phyloP scores from a whole-genome alignment of 2,329 filamentous ascomycete species.

The Blastomyces silverae region DNA sequence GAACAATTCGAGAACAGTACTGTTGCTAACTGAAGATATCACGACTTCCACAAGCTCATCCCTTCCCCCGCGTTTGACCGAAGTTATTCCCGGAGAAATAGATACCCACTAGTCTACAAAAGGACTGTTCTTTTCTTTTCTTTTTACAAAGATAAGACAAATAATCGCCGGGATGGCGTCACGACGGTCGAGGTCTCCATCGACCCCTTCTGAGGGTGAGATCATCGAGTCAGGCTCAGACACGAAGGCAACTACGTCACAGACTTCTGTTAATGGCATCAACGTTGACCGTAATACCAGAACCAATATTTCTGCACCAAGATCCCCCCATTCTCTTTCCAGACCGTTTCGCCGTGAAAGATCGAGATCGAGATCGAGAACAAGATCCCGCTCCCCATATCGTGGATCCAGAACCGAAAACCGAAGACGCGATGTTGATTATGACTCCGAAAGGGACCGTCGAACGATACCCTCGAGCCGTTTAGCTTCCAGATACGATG shows the following conservation, averaged over 20 bases:
- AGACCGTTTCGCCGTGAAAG: conserved; percentile 56
- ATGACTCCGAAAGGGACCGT: conserved; percentile 32
- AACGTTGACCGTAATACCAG: conserved; percentile 91
- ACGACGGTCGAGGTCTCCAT: conserved; percentile 44
- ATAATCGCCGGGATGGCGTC: conserved; percentile 41
- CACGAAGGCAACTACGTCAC: conserved; percentile 79
- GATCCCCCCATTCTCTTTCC: conserved; percentile 47
- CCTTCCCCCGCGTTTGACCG: conserved; percentile 16
- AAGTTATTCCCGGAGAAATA: conserved; percentile 1
- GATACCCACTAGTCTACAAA: background rate
- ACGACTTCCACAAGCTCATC: conserved; percentile 16
- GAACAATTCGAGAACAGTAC: conserved; percentile 9
- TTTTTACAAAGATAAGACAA: background rate
- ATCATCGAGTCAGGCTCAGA: conserved; percentile 67
- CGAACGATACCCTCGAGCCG: conserved; percentile 31
- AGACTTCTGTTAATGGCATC: conserved; percentile 66
- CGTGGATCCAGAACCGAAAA: conserved; percentile 38
- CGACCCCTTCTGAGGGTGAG: conserved; percentile 80
- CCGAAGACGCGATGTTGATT: conserved; percentile 37
- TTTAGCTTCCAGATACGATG: conserved; percentile 36
- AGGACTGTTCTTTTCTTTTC: background rate
- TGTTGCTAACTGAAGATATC: conserved; percentile 34
- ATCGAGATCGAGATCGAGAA: conserved; percentile 36
- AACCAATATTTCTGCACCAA: conserved; percentile 52
- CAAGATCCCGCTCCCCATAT: conserved; percentile 38